Percentiles rank a stretch among this genome's conserved stretches.
Conservation (phyloP, 257 asterid genomes). For the Fraxinus cuspidata region DNA sequence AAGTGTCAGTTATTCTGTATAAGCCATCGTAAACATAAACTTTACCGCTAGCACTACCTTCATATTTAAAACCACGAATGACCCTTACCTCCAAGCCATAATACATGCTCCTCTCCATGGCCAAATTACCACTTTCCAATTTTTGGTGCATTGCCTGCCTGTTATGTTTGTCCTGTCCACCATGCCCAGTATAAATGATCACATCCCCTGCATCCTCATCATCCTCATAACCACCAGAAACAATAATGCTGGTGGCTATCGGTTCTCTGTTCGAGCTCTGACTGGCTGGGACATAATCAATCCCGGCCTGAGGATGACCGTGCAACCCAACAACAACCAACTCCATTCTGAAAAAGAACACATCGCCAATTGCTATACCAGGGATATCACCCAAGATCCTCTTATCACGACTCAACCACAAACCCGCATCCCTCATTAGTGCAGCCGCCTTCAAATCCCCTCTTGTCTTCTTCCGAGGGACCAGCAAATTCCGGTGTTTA, state of each 20-base stretch:
- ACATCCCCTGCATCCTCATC: constrained; percentile 82
- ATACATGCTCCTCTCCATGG: constrained; percentile 80
- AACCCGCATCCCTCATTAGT: constrained; percentile 51
- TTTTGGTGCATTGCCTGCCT: constrained; percentile 76
- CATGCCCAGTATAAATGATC: constrained; percentile 89
- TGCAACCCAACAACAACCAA: constrained; percentile 79
- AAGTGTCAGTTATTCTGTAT: constrained; percentile 57
- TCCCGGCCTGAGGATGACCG: constrained; percentile 90
- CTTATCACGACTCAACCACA: constrained; percentile 80
- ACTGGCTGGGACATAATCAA: constrained; percentile 65
- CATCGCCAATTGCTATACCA: constrained; percentile 70
- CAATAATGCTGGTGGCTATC: constrained; percentile 82
- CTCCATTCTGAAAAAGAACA: constrained; percentile 85
- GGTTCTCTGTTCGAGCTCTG: constrained; percentile 90
- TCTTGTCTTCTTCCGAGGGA: constrained; percentile 38
- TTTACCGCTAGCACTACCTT: constrained; percentile 69
- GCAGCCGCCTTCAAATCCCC: constrained; percentile 74
- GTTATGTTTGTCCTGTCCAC: constrained; percentile 74
- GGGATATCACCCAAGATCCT: constrained; percentile 82
- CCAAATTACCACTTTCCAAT: constrained; percentile 81
- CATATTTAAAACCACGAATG: constrained; percentile 74
- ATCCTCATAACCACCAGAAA: constrained; percentile 92
- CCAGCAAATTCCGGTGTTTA: constrained; percentile 24
- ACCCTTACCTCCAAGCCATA: constrained; percentile 86
- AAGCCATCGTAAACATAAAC: constrained; percentile 88